phyloP scores from a whole-genome alignment of 176 grass and related monocot species.

The Eragrostis curvula region DNA sequence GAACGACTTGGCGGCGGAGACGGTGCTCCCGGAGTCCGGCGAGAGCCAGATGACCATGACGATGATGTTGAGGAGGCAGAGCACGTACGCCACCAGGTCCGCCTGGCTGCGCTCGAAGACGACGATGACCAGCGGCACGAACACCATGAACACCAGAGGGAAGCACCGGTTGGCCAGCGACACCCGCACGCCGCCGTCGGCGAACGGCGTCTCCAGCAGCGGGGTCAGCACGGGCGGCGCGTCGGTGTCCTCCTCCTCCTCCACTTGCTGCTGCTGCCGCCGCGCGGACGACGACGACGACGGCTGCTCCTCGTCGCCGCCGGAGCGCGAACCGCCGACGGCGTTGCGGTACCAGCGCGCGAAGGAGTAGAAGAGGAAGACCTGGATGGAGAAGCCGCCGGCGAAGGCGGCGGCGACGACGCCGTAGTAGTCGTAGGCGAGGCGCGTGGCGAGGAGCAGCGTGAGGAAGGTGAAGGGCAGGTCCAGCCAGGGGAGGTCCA shows the following conservation, averaged over 20 bases:
- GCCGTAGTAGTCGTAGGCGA: slow-evolving; percentile 57
- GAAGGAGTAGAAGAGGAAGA: slow-evolving; percentile 71
- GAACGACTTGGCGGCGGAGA: slow-evolving; percentile 50
- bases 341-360: slow-evolving; percentile 54
- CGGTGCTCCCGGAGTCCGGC: slow-evolving; percentile 26
- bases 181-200: neutral
- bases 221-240: slow-evolving; percentile 49
- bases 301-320: neutral
- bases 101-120: slow-evolving; percentile 70
- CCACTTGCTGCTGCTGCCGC: neutral
- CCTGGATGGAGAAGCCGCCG: slow-evolving; percentile 62
- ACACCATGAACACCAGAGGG: slow-evolving; percentile 57
- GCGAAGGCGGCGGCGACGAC: slow-evolving; percentile 48
- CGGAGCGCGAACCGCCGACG: neutral
- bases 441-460: slow-evolving; percentile 54
- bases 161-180: slow-evolving; percentile 51
- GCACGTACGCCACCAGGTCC: slow-evolving; percentile 55
- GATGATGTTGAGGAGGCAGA: slow-evolving; percentile 63
- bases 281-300: neutral
- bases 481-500: slow-evolving; percentile 58
- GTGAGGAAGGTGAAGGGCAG: slow-evolving; percentile 61
- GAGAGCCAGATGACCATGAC: slow-evolving; percentile 70
- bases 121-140: slow-evolving; percentile 62
- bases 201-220: slow-evolving; percentile 20
- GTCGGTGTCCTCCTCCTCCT: slow-evolving; percentile 18